Conservation (phyloP, 768 basidiomycete species). For the Leccinum longicurvipes region DNA sequence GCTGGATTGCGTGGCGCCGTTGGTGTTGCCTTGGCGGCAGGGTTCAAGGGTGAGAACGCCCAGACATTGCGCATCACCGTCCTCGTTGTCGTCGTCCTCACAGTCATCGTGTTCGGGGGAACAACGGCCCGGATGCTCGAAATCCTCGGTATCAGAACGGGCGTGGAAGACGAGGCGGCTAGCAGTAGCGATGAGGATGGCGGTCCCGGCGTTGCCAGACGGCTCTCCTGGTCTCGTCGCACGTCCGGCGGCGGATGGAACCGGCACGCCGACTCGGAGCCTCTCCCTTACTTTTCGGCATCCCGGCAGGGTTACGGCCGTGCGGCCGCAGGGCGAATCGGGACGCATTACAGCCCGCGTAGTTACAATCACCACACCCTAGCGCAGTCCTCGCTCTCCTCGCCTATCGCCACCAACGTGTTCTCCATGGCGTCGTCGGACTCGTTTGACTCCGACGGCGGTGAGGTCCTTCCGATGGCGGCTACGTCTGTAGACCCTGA, state of each 20-base stretch:
- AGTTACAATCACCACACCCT: conserved; percentile 63
- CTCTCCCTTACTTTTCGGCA: conserved; percentile 34
- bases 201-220: conserved; percentile 25
- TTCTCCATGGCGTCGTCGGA: conserved; percentile 75
- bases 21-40: conserved; percentile 94
- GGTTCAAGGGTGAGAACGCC: conserved; percentile 92
- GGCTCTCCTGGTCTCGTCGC: conserved; percentile 31
- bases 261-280: conserved; percentile 45
- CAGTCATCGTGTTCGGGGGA: conserved; percentile 92
- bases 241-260: conserved; percentile 40
- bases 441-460: conserved; percentile 73
- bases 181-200: conserved; percentile 55
- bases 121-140: conserved; percentile 98
- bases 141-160: conserved; percentile 91
- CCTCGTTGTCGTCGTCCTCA: conserved; percentile 91
- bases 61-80: conserved; percentile 91
- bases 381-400: conserved; percentile 1
- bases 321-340: conserved; percentile 43
- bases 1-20: conserved; percentile 95
- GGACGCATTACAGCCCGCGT: conserved; percentile 52
- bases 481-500: conserved; percentile 38
- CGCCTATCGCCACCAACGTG: conserved; percentile 29
- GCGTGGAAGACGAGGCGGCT: conserved; percentile 89
- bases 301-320: conserved; percentile 26
- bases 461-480: conserved; percentile 77